Evolutionary conservation across 148 eudicot genomes (phyloP).

Genomic region (Rhododendron vialii): DNA sequence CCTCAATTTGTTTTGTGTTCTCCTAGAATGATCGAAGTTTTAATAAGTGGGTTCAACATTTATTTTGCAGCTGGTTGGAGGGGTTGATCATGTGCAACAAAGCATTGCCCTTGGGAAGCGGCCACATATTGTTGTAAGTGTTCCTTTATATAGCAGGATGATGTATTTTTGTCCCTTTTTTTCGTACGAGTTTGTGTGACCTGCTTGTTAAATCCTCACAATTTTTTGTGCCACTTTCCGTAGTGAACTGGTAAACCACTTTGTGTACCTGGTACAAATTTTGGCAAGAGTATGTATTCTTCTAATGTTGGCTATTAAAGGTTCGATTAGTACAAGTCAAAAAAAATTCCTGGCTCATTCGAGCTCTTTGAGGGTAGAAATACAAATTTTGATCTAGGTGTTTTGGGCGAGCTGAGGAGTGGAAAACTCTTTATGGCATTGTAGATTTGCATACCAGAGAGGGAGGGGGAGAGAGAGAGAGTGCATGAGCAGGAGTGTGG

Average conservation of each 20-base stretch:
- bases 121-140: slow-evolving; percentile 65
- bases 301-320: neutral
- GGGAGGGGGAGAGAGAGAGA: no score
- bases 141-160: neutral
- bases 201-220: neutral
- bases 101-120: slow-evolving; percentile 49
- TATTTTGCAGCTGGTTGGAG: slow-evolving; percentile 69
- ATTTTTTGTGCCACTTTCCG: neutral
- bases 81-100: slow-evolving; percentile 53
- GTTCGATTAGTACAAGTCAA: neutral
- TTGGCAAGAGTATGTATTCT: neutral
- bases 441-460: neutral
- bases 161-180: neutral
- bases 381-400: neutral
- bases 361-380: neutral
- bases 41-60: neutral
- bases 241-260: neutral
- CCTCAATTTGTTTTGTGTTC: neutral
- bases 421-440: neutral
- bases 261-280: neutral
- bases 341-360: neutral
- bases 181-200: neutral
- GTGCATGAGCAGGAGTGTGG: neutral
- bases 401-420: neutral
- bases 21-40: neutral